These are phyloP conservation scores for Drechmeria coniospora DNA, from an alignment of 2,329 filamentous ascomycete species.

Conservation along the genomic window DNA sequence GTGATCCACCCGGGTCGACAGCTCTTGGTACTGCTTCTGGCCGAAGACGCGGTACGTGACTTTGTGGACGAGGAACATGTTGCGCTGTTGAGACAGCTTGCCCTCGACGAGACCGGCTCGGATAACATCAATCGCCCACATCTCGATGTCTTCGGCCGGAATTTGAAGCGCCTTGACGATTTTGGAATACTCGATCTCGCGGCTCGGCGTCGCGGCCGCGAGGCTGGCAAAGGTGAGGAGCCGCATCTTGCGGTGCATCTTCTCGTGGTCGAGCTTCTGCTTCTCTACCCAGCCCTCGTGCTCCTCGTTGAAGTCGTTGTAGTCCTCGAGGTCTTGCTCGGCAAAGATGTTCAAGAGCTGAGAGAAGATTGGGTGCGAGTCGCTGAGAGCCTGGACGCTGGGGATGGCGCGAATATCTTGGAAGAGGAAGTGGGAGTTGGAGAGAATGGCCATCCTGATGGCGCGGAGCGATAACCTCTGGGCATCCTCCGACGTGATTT, in stretches of 20 bases:
- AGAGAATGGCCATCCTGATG: slow-evolving; percentile 36
- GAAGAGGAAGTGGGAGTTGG: slow-evolving; percentile 50
- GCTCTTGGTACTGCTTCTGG: slow-evolving; percentile 95
- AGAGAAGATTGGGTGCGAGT: slow-evolving; percentile 71
- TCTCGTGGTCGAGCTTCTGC: slow-evolving; percentile 54
- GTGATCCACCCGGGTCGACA: slow-evolving; percentile 77
- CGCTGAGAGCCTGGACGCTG: slow-evolving; percentile 71
- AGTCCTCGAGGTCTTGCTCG: slow-evolving; percentile 86
- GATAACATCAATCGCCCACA: slow-evolving; percentile 98
- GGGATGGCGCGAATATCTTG: slow-evolving; percentile 69
- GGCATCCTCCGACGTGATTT: slow-evolving; percentile 42
- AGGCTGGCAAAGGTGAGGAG: slow-evolving; percentile 84
- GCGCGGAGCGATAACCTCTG: slow-evolving; percentile 44
- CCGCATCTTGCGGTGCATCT: slow-evolving; percentile 87
- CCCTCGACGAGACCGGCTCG: slow-evolving; percentile 90
- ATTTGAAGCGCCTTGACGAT: slow-evolving; percentile 81
- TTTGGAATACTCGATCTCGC: slow-evolving; percentile 74
- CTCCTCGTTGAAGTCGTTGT: slow-evolving; percentile 88
- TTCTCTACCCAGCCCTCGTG: slow-evolving; percentile 74
- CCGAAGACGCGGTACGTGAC: slow-evolving; percentile 94
- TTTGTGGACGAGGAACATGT: slow-evolving; percentile 89
- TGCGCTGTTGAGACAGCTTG: slow-evolving; percentile 83
- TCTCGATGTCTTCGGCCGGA: slow-evolving; percentile 71
- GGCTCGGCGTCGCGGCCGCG: slow-evolving; percentile 66
- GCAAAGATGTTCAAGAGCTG: slow-evolving; percentile 93